phyloP scores from a whole-genome alignment of 345 rosid species.

The Ceriops tagal region DNA sequence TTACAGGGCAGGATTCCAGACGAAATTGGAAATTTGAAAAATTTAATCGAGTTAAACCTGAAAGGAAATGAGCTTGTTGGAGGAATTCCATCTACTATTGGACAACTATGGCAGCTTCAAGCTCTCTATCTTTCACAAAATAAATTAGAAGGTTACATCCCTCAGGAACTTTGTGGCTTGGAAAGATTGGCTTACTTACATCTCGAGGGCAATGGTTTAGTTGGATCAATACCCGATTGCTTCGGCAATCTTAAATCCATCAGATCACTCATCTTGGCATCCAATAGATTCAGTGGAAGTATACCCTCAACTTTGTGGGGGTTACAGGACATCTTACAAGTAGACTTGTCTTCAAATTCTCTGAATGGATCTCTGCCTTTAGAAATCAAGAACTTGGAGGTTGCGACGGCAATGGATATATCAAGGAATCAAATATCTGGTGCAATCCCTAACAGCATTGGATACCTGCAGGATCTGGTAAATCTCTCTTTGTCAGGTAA shows the following conservation, averaged over 20 bases:
- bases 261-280: slow-evolving; percentile 4
- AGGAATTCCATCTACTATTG: slow-evolving; percentile 7
- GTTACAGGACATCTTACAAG: not conserved
- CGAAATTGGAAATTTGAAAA: slow-evolving; percentile 17
- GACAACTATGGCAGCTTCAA: slow-evolving; percentile 13
- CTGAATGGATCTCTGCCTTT: slow-evolving; percentile 18
- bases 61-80: slow-evolving; percentile 11
- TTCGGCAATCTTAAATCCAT: slow-evolving; percentile 5
- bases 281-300: slow-evolving; percentile 8
- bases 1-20: slow-evolving; percentile 11
- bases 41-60: not conserved
- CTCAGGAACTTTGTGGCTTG: slow-evolving; percentile 14
- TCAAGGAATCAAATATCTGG: slow-evolving; percentile 22
- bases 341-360: slow-evolving; percentile 15
- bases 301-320: slow-evolving; percentile 18
- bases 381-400: slow-evolving; percentile 13
- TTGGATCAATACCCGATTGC: slow-evolving; percentile 15
- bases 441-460: slow-evolving; percentile 15
- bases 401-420: slow-evolving; percentile 1
- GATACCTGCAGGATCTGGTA: not conserved
- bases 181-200: not conserved
- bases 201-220: not conserved
- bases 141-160: slow-evolving; percentile 5
- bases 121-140: not conserved
- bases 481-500: slow-evolving; percentile 6